Conservation (phyloP, 345 rosid genomes). For the Anastatica hierochuntica region DNA sequence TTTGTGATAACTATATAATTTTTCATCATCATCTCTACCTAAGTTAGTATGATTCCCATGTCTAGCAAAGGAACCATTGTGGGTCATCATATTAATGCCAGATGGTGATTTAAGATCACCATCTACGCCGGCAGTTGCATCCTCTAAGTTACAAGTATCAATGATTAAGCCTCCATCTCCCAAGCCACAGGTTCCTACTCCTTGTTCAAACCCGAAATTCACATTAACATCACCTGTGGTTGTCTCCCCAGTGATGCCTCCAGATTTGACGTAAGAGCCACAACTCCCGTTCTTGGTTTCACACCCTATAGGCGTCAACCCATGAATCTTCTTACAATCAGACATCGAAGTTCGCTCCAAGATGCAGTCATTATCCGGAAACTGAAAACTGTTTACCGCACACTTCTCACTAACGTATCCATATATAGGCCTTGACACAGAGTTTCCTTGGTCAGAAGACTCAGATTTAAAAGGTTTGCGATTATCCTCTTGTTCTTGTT, state of each 20-base stretch:
- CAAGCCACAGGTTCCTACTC: conserved; percentile 18
- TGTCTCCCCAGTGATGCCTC: conserved; percentile 29
- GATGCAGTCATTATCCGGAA: conserved; percentile 29
- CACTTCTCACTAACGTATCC: conserved; percentile 29
- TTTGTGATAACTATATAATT: conserved; percentile 47
- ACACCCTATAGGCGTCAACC: conserved; percentile 22
- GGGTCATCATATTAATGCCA: conserved; percentile 20
- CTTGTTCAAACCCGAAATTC: conserved; percentile 29
- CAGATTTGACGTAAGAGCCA: conserved; percentile 15
- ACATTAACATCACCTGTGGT: conserved; percentile 24
- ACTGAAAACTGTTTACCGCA: conserved; percentile 26
- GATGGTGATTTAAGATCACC: conserved; percentile 34
- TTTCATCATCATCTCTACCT: conserved; percentile 80
- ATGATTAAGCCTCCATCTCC: conserved; percentile 30
- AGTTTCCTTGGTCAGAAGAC: conserved; percentile 41
- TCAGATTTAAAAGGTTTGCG: conserved; percentile 40
- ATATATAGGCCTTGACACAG: conserved; percentile 27
- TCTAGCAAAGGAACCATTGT: conserved; percentile 40
- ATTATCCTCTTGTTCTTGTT: conserved; percentile 29
- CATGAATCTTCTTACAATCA: conserved; percentile 19
- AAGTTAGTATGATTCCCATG: conserved; percentile 46
- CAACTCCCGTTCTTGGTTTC: conserved; percentile 16
- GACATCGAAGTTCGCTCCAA: conserved; percentile 31
- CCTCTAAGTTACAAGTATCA: conserved; percentile 29
- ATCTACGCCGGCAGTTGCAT: conserved; percentile 31